A percentile compares a stretch with the other conserved stretches of the same genome.
Evolutionary conservation across 768 basidiomycete genomes (phyloP).

Genomic region (Infundibulicybe gibba): DNA sequence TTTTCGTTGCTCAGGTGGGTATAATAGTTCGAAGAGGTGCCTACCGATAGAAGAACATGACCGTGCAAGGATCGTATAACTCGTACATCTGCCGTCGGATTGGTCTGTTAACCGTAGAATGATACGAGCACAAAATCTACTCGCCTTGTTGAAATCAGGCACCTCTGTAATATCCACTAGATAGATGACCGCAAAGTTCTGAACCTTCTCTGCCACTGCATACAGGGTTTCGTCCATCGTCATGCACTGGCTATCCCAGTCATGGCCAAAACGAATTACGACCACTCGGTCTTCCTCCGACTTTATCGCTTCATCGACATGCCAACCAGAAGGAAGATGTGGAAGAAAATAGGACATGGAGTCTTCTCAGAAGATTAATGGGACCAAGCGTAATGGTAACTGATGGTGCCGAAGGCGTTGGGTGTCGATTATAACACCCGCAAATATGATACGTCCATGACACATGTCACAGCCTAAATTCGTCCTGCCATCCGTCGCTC

Average conservation of each 20-base stretch:
- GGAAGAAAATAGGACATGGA: slow-evolving; percentile 88
- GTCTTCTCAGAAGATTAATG: no score
- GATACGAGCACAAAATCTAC: slow-evolving; percentile 11
- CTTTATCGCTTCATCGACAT: slow-evolving; percentile 98
- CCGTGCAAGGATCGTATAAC: slow-evolving; percentile 93
- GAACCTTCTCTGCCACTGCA: slow-evolving; percentile 89
- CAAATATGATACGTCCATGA: no score
- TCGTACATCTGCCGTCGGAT: slow-evolving; percentile 85
- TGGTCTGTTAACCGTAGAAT: not conserved
- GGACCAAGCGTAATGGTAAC: no score
- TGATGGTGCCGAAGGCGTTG: no score
- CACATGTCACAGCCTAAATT: no score
- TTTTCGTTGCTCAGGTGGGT: slow-evolving; percentile 2
- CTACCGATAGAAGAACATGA: slow-evolving; percentile 98
- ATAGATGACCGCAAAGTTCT: slow-evolving; percentile 98
- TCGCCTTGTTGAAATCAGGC: slow-evolving; percentile 96
- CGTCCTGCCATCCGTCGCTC: no score
- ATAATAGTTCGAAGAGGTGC: not conserved
- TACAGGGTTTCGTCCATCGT: slow-evolving; percentile 98
- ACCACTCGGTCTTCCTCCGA: slow-evolving; percentile 97
- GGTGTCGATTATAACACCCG: no score
- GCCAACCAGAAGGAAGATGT: slow-evolving; percentile 91
- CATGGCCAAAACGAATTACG: slow-evolving; percentile 91
- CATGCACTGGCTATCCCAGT: slow-evolving; percentile 95
- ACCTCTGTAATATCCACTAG: slow-evolving; percentile 94